These are phyloP conservation scores for Kurtzmaniella quercitrusa DNA, from an alignment of 1,139 yeast species.

Conservation along the genomic window DNA sequence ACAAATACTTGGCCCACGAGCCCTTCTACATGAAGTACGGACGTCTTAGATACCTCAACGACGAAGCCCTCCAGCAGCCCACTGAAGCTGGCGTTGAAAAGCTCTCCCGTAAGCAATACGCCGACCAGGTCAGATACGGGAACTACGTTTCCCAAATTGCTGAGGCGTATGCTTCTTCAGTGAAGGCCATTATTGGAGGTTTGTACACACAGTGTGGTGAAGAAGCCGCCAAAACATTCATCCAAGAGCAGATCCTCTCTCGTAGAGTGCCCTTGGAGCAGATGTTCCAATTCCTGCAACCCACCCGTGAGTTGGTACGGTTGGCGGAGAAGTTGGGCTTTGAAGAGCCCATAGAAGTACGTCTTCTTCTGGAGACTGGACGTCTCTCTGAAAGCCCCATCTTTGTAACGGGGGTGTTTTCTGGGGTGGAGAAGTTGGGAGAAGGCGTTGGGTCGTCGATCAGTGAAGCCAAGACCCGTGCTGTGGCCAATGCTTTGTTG, in stretches of 20 bases:
- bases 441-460: conserved; percentile 95
- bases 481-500: conserved; percentile 86
- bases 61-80: conserved; percentile 30
- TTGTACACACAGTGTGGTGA: conserved; percentile 65
- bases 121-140: conserved; percentile 12
- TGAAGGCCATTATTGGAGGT: conserved; percentile 70
- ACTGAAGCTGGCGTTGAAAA: conserved; percentile 51
- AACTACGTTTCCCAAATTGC: conserved; percentile 26
- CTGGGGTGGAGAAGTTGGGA: conserved; percentile 79
- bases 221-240: conserved; percentile 57
- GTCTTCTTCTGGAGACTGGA: conserved; percentile 91
- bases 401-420: conserved; percentile 86
- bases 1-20: conserved; percentile 66
- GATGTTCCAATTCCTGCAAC: conserved; percentile 78
- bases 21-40: conserved; percentile 63
- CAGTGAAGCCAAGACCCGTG: conserved; percentile 87
- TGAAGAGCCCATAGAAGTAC: conserved; percentile 64
- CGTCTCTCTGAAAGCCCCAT: conserved; percentile 80
- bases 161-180: conserved; percentile 52
- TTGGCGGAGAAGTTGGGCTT: conserved; percentile 78
- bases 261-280: conserved; percentile 69
- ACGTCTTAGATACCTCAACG: conserved; percentile 50
- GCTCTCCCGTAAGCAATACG: conserved; percentile 27
- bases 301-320: conserved; percentile 78
- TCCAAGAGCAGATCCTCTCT: conserved; percentile 68